These are phyloP conservation scores for Dacryopinax primogenitus DNA, from an alignment of 768 basidiomycete genomes.

Conservation along the genomic window DNA sequence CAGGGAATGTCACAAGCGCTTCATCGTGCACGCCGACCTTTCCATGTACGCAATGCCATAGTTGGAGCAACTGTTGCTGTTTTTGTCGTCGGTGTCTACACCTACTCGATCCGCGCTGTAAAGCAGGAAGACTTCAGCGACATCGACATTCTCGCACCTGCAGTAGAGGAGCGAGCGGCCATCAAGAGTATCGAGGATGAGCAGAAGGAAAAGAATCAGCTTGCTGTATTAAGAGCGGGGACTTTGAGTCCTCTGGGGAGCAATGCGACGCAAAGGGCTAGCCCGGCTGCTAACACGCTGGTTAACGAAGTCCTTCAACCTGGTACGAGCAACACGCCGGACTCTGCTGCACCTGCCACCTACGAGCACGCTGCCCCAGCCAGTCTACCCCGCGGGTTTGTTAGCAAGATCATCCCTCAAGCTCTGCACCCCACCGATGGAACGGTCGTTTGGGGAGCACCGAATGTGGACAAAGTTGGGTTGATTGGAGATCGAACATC, in stretches of 20 bases:
- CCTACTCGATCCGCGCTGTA: slow-evolving; percentile 87
- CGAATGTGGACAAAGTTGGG: slow-evolving; percentile 50
- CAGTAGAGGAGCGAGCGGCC: slow-evolving; percentile 31
- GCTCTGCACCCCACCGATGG: slow-evolving; percentile 48
- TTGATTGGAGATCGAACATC: slow-evolving; percentile 28
- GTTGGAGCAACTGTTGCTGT: slow-evolving; percentile 58
- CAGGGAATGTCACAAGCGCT: slow-evolving; percentile 82
- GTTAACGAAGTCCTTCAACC: slow-evolving; percentile 21
- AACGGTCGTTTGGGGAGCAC: slow-evolving; percentile 62
- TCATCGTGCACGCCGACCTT: slow-evolving; percentile 75
- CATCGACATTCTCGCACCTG: slow-evolving; percentile 62
- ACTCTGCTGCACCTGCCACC: slow-evolving; percentile 7
- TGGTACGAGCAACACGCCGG: slow-evolving; percentile 19
- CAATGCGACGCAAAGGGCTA: slow-evolving; percentile 24
- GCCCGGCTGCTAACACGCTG: slow-evolving; percentile 1
- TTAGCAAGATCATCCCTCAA: slow-evolving; percentile 37
- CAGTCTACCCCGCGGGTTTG: slow-evolving; percentile 17
- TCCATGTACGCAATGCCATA: slow-evolving; percentile 61
- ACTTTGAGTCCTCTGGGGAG: slow-evolving; percentile 18
- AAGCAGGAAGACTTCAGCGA: slow-evolving; percentile 88
- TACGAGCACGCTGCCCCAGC: not conserved
- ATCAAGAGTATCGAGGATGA: slow-evolving; percentile 30
- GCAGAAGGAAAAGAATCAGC: slow-evolving; percentile 8
- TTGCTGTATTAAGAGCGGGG: not conserved
- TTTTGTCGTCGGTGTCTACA: slow-evolving; percentile 73